Evolutionary conservation across 2,329 filamentous ascomycete genomes (phyloP).

Genomic region (Fusarium sacchari): DNA sequence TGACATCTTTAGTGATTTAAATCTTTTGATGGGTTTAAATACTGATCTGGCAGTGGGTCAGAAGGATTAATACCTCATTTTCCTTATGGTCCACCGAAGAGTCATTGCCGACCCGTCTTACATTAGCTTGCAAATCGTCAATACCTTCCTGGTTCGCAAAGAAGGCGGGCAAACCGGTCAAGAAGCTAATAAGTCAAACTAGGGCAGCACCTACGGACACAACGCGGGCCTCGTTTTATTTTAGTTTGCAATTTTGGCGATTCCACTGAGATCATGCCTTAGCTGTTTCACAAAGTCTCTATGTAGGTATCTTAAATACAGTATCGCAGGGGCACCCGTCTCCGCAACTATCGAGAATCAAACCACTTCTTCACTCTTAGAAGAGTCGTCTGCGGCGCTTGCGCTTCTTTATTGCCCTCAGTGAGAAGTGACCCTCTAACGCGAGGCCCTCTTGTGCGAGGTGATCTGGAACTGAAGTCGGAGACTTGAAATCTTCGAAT

Average conservation of each 20-base stretch:
- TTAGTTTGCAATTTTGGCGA: accelerated
- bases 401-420: not conserved
- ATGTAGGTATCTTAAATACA: too few species aligned
- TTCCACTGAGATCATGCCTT: too few species aligned
- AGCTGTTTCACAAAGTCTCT: too few species aligned
- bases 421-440: not conserved
- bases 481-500: not conserved
- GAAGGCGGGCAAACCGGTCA: accelerated
- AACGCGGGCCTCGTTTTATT: accelerated
- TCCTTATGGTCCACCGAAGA: not conserved
- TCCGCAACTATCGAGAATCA: too few species aligned
- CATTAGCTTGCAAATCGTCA: not conserved
- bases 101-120: not conserved
- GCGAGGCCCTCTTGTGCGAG: not conserved
- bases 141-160: accelerated
- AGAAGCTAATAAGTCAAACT: accelerated
- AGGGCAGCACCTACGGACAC: accelerated
- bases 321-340: too few species aligned
- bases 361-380: too few species aligned
- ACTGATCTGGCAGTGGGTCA: not conserved
- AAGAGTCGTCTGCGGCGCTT: too few species aligned
- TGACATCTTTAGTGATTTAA: accelerated
- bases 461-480: not conserved
- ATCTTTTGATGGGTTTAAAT: accelerated
- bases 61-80: not conserved